These are phyloP conservation scores for Coemansia sp. DNA, from an alignment of 192 early-diverging fungal species.

Conservation along the genomic window DNA sequence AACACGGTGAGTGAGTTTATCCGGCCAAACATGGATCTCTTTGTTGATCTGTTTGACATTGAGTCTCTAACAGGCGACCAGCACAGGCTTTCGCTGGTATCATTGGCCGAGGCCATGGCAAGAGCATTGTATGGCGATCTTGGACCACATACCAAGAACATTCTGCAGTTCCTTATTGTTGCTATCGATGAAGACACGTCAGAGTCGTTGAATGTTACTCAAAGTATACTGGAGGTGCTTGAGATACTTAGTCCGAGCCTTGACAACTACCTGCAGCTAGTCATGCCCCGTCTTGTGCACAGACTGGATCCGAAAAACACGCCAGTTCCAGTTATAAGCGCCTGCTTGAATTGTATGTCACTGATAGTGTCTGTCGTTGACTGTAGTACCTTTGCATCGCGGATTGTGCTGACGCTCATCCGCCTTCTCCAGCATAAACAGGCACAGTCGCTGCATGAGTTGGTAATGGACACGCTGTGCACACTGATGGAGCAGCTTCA, in stretches of 20 bases:
- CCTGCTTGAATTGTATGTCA: slow-evolving; percentile 71
- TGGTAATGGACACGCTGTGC: slow-evolving; percentile 81
- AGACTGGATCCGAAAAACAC: slow-evolving; percentile 75
- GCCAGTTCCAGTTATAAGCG: slow-evolving; percentile 60
- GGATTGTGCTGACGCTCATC: slow-evolving; percentile 83
- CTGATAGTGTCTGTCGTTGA: slow-evolving; percentile 75
- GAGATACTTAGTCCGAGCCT: slow-evolving; percentile 81
- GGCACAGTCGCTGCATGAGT: slow-evolving; percentile 58
- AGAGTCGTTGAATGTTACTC: slow-evolving; percentile 64
- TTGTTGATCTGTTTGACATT: slow-evolving; percentile 80
- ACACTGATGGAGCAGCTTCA: slow-evolving; percentile 81
- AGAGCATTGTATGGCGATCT: slow-evolving; percentile 86
- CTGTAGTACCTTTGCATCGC: slow-evolving; percentile 81
- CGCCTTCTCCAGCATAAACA: slow-evolving; percentile 62
- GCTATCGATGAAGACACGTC: slow-evolving; percentile 80
- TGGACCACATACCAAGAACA: slow-evolving; percentile 74
- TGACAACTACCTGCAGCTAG: slow-evolving; percentile 89
- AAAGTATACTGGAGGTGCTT: slow-evolving; percentile 75
- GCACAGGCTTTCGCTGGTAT: slow-evolving; percentile 69
- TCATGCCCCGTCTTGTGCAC: slow-evolving; percentile 80
- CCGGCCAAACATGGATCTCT: slow-evolving; percentile 77
- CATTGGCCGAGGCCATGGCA: slow-evolving; percentile 84
- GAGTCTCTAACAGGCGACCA: slow-evolving; percentile 69
- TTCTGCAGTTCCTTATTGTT: slow-evolving; percentile 82
- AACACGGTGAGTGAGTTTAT: slow-evolving; percentile 86